Evolutionary conservation across 768 basidiomycete species (phyloP).

Genomic region (Boletus eberwhitei): DNA sequence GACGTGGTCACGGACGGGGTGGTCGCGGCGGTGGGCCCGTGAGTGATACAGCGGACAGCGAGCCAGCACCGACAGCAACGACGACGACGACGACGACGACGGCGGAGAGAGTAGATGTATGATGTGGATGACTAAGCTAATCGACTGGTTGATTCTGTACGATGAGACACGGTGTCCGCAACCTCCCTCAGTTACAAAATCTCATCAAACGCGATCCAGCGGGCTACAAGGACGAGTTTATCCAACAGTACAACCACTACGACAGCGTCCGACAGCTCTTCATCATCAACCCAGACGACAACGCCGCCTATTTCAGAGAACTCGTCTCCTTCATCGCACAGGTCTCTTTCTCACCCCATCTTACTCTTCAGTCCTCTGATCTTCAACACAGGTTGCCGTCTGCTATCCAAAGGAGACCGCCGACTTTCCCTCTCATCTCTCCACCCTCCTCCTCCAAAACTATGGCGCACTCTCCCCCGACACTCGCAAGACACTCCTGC

Average conservation of each 20-base stretch:
- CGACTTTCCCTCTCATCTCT: constrained; percentile 79
- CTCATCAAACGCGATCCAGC: constrained; percentile 91
- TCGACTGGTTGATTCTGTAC: not conserved
- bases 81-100: not conserved
- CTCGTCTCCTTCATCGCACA: constrained; percentile 91
- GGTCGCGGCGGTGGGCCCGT: constrained; percentile 6
- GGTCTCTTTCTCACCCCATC: not conserved
- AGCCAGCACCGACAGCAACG: not conserved
- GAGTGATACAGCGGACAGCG: not conserved
- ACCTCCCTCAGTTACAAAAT: constrained; percentile 94
- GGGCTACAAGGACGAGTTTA: constrained; percentile 91
- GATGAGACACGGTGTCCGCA: constrained; percentile 36
- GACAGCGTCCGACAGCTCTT: constrained; percentile 85
- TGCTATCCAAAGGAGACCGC: constrained; percentile 93
- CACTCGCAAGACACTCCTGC: constrained; percentile 79
- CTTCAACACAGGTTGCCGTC: constrained; percentile 34
- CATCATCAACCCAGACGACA: constrained; percentile 76
- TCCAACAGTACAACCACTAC: constrained; percentile 97
- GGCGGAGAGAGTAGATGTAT: not conserved
- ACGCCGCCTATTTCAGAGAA: constrained; percentile 81
- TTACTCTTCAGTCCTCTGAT: not conserved
- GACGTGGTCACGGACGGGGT: constrained; percentile 37
- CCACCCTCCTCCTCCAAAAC: constrained; percentile 72
- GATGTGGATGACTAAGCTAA: constrained; percentile 18
- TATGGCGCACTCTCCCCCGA: constrained; percentile 76